Base-by-base conservation (phyloP, 2,329 filamentous ascomycete genomes). In the Cordyceps tenuipes region DNA sequence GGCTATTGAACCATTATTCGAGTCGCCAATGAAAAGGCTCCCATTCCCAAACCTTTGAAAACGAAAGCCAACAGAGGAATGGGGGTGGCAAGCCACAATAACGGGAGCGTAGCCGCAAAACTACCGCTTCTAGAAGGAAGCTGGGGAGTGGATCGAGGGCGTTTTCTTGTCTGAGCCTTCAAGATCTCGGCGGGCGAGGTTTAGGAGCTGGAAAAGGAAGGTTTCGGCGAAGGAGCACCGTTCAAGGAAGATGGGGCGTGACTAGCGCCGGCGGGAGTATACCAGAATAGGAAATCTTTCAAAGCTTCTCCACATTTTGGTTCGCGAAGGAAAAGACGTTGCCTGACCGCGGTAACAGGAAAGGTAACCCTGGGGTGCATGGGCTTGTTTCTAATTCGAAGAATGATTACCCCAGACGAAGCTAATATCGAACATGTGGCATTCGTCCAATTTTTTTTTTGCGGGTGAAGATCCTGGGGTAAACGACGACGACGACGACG, bases 381-480 rank as follows among this genome's bases (percentile, higher is more conserved):
- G 21, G 21, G 46, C 26, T 36, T 36, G 49, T 55, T 49, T 55
- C 34, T 43, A 26, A 51, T 51, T 48, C 9, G 26, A 43, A 23
- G 23, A 34, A 36, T 3, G 12, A 48, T 44, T 61, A 61, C 59
- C 59, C 59, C 59, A 17, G 59, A 61, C 59, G 59, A 51, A 50
- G 52, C 59, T 61, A 61, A 57, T 52, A 56, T 57, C 59, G 46
- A 55, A 56, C 46, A 23, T 56, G 48, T 56, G 48, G 57, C 46
- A 49, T 12, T 46, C n/a, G n/a, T 46, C 9, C 4, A 29, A 12
- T 21, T 21, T n/a, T 51, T 3, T 29, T 57, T 46, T 59, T 59
- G 57, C 49, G 57, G 57, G 57, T 51, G 56, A 58, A 58, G 47
- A 59, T 56, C 52, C 59, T 57, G 59, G 59, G 59, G 59, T 61